phyloP scores from a whole-genome alignment of 345 rosid species.

The Salix suchowensis region DNA sequence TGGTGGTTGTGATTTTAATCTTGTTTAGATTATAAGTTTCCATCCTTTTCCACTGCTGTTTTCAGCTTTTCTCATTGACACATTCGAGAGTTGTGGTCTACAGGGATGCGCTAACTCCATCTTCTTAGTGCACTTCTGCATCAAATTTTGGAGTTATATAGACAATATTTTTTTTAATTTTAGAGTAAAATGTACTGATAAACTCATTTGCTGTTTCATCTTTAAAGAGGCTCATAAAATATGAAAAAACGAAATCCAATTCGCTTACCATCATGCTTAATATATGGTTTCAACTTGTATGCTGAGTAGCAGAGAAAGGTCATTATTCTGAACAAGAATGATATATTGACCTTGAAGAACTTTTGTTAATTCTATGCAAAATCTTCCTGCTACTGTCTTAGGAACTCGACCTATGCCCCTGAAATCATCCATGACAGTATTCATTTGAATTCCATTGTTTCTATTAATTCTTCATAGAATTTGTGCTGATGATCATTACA shows the following conservation, averaged over 20 bases:
- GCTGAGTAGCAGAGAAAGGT: no score
- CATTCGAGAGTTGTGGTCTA: no score
- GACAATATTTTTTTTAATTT: background rate
- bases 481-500: no score
- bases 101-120: background rate
- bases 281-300: background rate
- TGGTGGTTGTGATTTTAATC: background rate
- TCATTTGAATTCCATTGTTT: no score
- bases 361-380: no score
- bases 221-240: background rate
- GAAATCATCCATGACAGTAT: no score
- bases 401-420: no score
- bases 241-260: background rate
- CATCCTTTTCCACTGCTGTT: background rate
- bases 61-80: background rate
- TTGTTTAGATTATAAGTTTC: background rate
- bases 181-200: background rate
- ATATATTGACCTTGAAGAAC: no score
- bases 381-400: no score
- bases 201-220: background rate
- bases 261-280: background rate
- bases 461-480: no score
- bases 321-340: no score
- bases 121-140: background rate
- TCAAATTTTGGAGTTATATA: background rate